phyloP scores from a whole-genome alignment of 2,329 filamentous ascomycete species.

The Boeremia exigua region DNA sequence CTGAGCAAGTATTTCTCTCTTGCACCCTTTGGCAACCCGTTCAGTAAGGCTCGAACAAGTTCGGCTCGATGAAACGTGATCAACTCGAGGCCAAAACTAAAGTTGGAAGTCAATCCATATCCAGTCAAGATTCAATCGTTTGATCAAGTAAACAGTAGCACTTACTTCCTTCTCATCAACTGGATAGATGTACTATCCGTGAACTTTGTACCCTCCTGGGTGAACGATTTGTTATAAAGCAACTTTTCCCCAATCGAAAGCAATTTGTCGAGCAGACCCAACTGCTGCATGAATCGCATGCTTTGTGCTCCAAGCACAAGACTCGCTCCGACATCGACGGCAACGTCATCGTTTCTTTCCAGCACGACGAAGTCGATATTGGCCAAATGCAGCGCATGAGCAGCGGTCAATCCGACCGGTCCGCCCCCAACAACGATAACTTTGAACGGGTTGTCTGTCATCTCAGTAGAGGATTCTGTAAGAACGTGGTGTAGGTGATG shows the following conservation, averaged over 20 bases:
- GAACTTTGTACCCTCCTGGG: neutral
- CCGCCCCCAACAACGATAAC: constrained; percentile 10
- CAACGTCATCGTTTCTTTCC: constrained; percentile 1
- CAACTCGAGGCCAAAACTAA: neutral
- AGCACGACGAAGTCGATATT: constrained; percentile 8
- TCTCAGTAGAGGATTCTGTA: neutral
- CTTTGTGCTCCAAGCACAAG: constrained; percentile 4
- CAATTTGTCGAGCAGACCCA: constrained; percentile 3
- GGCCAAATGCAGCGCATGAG: constrained; percentile 6
- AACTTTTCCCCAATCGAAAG: neutral
- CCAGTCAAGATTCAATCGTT: neutral
- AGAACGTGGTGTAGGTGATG: neutral
- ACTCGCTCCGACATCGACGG: constrained; percentile 1
- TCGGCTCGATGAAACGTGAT: neutral
- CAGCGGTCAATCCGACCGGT: constrained; percentile 9
- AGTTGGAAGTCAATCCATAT: neutral
- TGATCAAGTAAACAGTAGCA: neutral
- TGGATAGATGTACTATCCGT: neutral
- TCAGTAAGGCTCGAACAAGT: neutral
- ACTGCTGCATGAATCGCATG: constrained; percentile 3
- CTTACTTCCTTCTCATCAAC: neutral
- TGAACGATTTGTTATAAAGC: neutral
- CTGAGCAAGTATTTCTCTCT: neutral
- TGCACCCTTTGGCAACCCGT: neutral
- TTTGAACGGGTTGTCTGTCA: neutral